Percentiles rank a stretch among this genome's conserved stretches.
Conservation (phyloP, 257 asterid genomes). For the Coffea canephora region DNA sequence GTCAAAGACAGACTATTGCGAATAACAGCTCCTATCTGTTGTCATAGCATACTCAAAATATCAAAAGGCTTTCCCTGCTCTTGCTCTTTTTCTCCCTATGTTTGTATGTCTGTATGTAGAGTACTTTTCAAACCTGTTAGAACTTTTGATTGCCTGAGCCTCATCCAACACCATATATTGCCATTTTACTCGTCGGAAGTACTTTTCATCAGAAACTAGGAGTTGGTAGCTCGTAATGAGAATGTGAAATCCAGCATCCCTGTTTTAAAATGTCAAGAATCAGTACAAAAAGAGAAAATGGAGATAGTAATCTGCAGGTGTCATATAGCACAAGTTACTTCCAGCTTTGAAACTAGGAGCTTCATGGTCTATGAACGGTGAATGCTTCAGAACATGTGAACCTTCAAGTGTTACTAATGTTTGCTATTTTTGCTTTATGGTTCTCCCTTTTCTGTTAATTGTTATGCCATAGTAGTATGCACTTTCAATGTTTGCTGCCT, state of each 20-base stretch:
- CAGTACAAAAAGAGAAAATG: slow-evolving; percentile 9
- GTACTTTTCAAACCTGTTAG: slow-evolving; percentile 59
- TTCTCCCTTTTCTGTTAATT: no score
- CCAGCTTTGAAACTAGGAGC: background rate
- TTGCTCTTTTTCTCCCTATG: background rate
- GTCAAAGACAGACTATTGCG: background rate
- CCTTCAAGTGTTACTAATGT: no score
- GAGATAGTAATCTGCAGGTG: background rate
- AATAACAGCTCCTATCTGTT: background rate
- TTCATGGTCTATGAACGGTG: no score
- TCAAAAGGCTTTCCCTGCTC: background rate
- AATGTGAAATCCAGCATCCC: slow-evolving; percentile 97
- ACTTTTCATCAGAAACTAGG: slow-evolving; percentile 86
- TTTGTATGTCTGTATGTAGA: background rate
- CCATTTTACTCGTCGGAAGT: slow-evolving; percentile 95
- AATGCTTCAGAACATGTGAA: no score
- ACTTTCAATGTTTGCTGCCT: no score
- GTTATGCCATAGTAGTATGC: no score
- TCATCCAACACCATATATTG: slow-evolving; percentile 99
- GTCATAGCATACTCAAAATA: background rate
- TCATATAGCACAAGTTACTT: background rate
- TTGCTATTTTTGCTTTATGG: no score
- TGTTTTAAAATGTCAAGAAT: slow-evolving; percentile 33
- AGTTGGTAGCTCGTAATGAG: slow-evolving; percentile 96
- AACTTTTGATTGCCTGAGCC: slow-evolving; percentile 97